Evolutionary conservation across 352 stramenopile genomes (phyloP).

Genomic region (Phytophthora nicotianae): DNA sequence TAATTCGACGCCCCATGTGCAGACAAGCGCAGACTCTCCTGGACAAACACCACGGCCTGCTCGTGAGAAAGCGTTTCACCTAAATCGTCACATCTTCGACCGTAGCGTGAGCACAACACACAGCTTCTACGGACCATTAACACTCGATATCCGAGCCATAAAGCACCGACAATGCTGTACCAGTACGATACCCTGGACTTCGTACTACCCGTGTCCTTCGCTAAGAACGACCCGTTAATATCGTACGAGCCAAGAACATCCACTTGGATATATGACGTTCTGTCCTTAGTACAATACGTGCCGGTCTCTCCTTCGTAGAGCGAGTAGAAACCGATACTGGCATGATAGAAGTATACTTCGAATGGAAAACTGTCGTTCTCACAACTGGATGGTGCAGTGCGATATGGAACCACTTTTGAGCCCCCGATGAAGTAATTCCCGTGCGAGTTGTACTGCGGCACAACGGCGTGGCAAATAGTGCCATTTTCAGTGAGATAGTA

Average conservation of each 20-base stretch:
- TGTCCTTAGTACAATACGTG: constrained; percentile 23
- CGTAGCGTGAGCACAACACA: constrained; percentile 7
- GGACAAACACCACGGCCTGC: constrained; percentile 18
- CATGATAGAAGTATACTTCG: constrained; percentile 27
- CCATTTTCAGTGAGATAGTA: constrained; percentile 15
- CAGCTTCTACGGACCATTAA: constrained; percentile 11
- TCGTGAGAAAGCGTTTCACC: constrained; percentile 5
- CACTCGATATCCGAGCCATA: background rate
- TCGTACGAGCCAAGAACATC: constrained; percentile 15
- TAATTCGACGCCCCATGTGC: constrained; percentile 15
- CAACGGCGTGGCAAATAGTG: constrained; percentile 25
- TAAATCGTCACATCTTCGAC: constrained; percentile 11
- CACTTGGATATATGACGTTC: constrained; percentile 15
- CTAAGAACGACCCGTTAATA: constrained; percentile 19
- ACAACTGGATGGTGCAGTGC: constrained; percentile 10
- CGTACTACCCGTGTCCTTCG: constrained; percentile 5
- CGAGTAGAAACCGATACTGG: constrained; percentile 28
- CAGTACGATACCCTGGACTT: background rate
- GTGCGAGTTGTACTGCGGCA: constrained; percentile 35
- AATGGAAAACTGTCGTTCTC: constrained; percentile 11
- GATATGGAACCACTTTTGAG: constrained; percentile 1
- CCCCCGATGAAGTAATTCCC: constrained; percentile 28
- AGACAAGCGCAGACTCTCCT: constrained; percentile 18
- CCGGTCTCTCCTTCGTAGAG: constrained; percentile 25
- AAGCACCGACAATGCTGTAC: background rate